Base-by-base conservation (phyloP, 2,329 filamentous ascomycete species). In the Paramyrothecium roridum region DNA sequence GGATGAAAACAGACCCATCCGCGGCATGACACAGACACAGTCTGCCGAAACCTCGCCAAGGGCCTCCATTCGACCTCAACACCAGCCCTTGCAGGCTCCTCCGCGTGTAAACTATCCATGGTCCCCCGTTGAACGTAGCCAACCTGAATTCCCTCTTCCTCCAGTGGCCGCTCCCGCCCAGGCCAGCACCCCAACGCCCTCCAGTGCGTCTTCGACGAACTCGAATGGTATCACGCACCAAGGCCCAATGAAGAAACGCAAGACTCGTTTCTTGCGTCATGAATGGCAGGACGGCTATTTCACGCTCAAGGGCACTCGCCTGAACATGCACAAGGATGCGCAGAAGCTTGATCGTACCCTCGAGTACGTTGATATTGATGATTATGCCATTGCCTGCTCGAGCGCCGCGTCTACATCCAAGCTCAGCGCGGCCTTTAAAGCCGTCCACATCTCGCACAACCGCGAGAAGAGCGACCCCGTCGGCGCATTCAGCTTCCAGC, bases 271-370 rank as follows among this genome's bases (percentile, higher is more conserved):
- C 78, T 83, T 96, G 57, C 90, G 91, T 47, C 90, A 96, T 71
- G 93, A 97, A 76, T 97, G 93, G 93, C 86, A 92, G 67, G 90
- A 96, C 70, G 88, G 91, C 63, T 95, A 93, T 76, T 96, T 95
- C 71, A 91, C 90, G 23, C 87, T 97, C 59, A 86, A 87, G 65
- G 88, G 88, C 56, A 90, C 86, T 23, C 83, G 84, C 26, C 80
- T 91, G 40, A 86, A 88, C 54, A 88, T 93, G 83, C 90, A 93
- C 78, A 86, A 88, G 66, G 83, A 89, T 59, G 73, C 72, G 34
- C 67, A 70, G 52, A 71, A 74, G 52, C 63, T 78, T 33, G 78
- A 81, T 61, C 79, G 80, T 60, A 85, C 88, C 22, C 81, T 91
- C 56, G 87, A 93, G 75, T 90, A 88, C 69, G 87, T 96, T 65